Percentiles rank a stretch among this genome's conserved stretches.
Conservation (phyloP, 495 filamentous ascomycete species). For the Articulospora tetracladia region DNA sequence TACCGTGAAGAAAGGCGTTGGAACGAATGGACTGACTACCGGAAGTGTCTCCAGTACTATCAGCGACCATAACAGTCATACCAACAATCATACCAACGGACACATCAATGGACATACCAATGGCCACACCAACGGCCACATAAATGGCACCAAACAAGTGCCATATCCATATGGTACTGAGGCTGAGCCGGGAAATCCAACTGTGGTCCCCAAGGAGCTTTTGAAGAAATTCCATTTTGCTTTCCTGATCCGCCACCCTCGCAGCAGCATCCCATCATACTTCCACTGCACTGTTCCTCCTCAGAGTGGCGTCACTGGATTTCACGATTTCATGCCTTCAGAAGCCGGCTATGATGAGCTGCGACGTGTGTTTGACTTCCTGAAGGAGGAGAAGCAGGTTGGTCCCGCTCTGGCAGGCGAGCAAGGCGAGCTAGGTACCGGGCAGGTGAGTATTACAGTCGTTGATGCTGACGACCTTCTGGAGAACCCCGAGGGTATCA, state of each 20-base stretch:
- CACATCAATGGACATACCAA: constrained; percentile 24
- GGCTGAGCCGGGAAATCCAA: constrained; percentile 67
- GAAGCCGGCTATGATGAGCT: constrained; percentile 92
- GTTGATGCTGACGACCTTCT: constrained; percentile 94
- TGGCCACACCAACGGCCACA: neutral
- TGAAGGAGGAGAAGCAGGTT: constrained; percentile 56
- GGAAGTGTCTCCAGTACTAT: constrained; percentile 25
- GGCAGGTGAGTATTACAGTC: constrained; percentile 63
- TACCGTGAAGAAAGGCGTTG: constrained; percentile 53
- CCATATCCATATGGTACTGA: constrained; percentile 56
- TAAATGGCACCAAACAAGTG: constrained; percentile 21
- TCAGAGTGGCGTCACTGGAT: constrained; percentile 74
- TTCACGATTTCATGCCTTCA: constrained; percentile 74
- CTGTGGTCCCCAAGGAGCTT: constrained; percentile 68
- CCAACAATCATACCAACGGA: neutral
- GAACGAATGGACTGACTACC: constrained; percentile 35
- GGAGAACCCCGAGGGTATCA: constrained; percentile 67
- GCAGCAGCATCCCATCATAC: constrained; percentile 82
- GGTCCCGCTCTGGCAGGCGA: constrained; percentile 55
- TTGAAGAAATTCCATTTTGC: constrained; percentile 82
- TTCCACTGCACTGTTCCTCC: constrained; percentile 95
- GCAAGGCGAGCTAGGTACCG: constrained; percentile 27
- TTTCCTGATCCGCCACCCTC: constrained; percentile 95
- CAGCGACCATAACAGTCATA: too few species aligned
- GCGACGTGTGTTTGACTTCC: constrained; percentile 78